A percentile compares a stretch with the other conserved stretches of the same genome.
Evolutionary conservation across 2,329 filamentous ascomycete species (phyloP).

Genomic region (Beauveria scarabaeidicola): DNA sequence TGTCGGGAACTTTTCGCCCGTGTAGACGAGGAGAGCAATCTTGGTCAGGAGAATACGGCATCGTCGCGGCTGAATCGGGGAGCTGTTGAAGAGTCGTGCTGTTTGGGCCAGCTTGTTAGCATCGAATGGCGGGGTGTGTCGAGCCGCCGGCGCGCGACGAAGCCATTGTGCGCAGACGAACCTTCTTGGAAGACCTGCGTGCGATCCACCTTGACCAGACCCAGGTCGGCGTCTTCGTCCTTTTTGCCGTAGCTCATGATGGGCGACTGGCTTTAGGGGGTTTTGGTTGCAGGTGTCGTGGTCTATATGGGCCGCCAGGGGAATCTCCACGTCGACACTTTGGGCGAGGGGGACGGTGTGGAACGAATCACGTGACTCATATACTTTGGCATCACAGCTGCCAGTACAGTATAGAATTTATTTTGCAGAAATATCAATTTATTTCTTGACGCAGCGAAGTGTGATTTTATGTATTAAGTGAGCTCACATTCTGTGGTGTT

Average conservation of each 20-base stretch:
- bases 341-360: constrained; percentile 21
- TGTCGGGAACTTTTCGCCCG: constrained; percentile 90
- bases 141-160: constrained; percentile 8
- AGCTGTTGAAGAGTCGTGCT: constrained; percentile 97
- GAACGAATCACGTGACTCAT: constrained; percentile 26
- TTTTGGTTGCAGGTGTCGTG: constrained; percentile 26
- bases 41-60: constrained; percentile 97
- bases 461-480: too few species aligned
- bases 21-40: constrained; percentile 92
- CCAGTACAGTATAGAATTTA: background rate
- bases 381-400: background rate
- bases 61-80: constrained; percentile 91
- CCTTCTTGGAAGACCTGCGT: constrained; percentile 99
- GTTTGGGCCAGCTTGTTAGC: constrained; percentile 27
- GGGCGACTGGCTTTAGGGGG: constrained; percentile 31
- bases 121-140: constrained; percentile 19
- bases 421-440: background rate
- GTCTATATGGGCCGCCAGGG: constrained; percentile 23
- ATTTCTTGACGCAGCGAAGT: too few species aligned
- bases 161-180: constrained; percentile 36
- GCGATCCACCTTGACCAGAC: constrained; percentile 93
- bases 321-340: constrained; percentile 33
- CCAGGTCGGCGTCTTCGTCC: constrained; percentile 92
- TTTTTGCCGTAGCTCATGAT: constrained; percentile 97
- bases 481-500: too few species aligned